Evolutionary conservation across 2,329 filamentous ascomycete genomes (phyloP), one percentile per base, ranked within the genome.

Genomic region (Ceratocystis smalleyi): DNA sequence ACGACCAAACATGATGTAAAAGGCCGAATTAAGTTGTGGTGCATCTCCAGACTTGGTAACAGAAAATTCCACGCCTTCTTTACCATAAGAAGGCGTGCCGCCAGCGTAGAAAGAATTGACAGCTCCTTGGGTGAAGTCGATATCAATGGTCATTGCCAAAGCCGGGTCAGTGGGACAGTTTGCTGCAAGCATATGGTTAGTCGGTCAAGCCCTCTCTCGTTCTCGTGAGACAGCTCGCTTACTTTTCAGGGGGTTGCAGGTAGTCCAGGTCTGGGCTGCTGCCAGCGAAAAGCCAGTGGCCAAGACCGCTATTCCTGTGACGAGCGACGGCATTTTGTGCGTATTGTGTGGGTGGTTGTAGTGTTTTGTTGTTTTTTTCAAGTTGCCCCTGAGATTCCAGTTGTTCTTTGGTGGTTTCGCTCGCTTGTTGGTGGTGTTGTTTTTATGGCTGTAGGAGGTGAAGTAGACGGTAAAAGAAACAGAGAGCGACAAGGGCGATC

Each of bases 1-100:
- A 68, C 86, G 88, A 69, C 94, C 94, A 73, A 96, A 99, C 94
- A 99, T 97, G 77, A 99, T 96, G 79, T 96, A 97, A 83, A 95
- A 97, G 71, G 94, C 83, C 67, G 91, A 95, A 68, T 82, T 81
- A 67, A 99, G 83, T 73, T 92, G 87, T 0, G 94, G 94, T 2
- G 90, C 83, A 72, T 99, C 89, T 65, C 92, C 91, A 61, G 85
- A 80, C 71, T 85, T 77, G 62, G 83, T 75, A 62, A 99, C 86
- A 30, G 89, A 91, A 73, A 99, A 95, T 17, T 82, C 83, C 30
- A 82, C 91, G 66, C 94, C 94, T 72, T 91, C 82, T 30, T 62
- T 12, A 8, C 79, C 78, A 76, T 96, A 97, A 1, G 83, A 84
- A 2, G 89, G 84, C 19, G 78, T 80, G 63, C 88, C 87, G 40